Base-by-base conservation (phyloP, 2,329 filamentous ascomycete genomes). In the Cytospora mali region DNA sequence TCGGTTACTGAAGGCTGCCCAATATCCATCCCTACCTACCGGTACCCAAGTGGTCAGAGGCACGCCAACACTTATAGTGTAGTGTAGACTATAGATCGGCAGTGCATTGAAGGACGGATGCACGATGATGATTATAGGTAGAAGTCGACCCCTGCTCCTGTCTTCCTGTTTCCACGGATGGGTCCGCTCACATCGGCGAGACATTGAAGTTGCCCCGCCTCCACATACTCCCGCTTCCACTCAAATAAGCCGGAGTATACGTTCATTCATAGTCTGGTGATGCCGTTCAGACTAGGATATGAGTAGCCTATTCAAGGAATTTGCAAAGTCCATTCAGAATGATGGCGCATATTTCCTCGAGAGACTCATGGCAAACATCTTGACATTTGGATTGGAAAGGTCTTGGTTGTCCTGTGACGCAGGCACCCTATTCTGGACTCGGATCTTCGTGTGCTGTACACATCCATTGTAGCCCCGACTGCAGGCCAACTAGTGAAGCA, bases 131-230 rank as follows among this genome's bases (percentile, higher is more conserved):
- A 21, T 21, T 9, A 35, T 21, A n/a, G 18, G 29, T 61, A 39
- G 50, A 49, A 49, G 16, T 21, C 50, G 25, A 55, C 61, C 61
- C 61, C 61, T 60, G 50, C 27, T 46, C 31, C 18, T n/a, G n/a
- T n/a, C n/a, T n/a, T n/a, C n/a, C n/a, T n/a, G n/a, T n/a, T n/a
- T 39, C 7, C 39, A 23, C 61, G 56, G 61, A 27, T 35, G 61
- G 50, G 33, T 55, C 61, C 61, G 61, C 52, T 50, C 58, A 60
- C 50, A 54, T 60, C 51, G 58, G 58, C 58, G 58, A 60, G 58
- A 48, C 50, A 61, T 64, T 56, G 59, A 48, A 53, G 49, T 33
- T 42, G 62, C 52, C 62, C 62, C 48, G 50, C 23, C 28, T 52
- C 25, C 18, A 27, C 57, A 4, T 50, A 13, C 57, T 52, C 16